These are phyloP conservation scores for Podospora anserina DNA, from an alignment of 495 filamentous ascomycete genomes.

Conservation along the genomic window DNA sequence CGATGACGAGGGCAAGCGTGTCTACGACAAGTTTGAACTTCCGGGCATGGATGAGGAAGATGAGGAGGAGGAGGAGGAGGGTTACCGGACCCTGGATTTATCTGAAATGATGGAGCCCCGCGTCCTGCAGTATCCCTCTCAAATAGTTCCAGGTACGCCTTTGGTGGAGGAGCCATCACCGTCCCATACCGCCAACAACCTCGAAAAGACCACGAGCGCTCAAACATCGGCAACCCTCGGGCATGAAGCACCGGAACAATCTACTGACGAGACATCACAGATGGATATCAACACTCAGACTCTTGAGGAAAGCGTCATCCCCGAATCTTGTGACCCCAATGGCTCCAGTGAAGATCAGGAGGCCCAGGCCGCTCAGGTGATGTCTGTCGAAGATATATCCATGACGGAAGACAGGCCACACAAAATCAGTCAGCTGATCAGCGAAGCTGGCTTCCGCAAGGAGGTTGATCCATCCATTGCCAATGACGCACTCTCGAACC, in stretches of 20 bases:
- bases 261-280: slow-evolving; percentile 4
- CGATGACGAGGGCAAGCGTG: slow-evolving; percentile 41
- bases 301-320: slow-evolving; percentile 21
- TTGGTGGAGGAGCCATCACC: not conserved
- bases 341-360: slow-evolving; percentile 4
- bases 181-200: not conserved
- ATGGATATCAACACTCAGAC: slow-evolving; percentile 6
- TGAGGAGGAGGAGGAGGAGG: slow-evolving; percentile 30
- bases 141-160: not conserved
- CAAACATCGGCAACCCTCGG: slow-evolving; percentile 19
- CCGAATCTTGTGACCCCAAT: slow-evolving; percentile 13
- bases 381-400: slow-evolving; percentile 8
- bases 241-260: slow-evolving; percentile 15
- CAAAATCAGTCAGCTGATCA: slow-evolving; percentile 27
- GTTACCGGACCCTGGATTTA: slow-evolving; percentile 37
- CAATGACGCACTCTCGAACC: slow-evolving; percentile 10
- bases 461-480: slow-evolving; percentile 24
- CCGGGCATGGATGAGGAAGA: slow-evolving; percentile 41
- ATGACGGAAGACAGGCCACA: slow-evolving; percentile 28
- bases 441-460: slow-evolving; percentile 27
- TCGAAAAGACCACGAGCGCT: not conserved
- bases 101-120: slow-evolving; percentile 47
- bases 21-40: slow-evolving; percentile 49
- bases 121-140: slow-evolving; percentile 34
- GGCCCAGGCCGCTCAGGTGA: slow-evolving; percentile 9